Evolutionary conservation across 2,329 filamentous ascomycete genomes (phyloP), one percentile per base, ranked within the genome.

Genomic region (Scolecobasidium constrictum): DNA sequence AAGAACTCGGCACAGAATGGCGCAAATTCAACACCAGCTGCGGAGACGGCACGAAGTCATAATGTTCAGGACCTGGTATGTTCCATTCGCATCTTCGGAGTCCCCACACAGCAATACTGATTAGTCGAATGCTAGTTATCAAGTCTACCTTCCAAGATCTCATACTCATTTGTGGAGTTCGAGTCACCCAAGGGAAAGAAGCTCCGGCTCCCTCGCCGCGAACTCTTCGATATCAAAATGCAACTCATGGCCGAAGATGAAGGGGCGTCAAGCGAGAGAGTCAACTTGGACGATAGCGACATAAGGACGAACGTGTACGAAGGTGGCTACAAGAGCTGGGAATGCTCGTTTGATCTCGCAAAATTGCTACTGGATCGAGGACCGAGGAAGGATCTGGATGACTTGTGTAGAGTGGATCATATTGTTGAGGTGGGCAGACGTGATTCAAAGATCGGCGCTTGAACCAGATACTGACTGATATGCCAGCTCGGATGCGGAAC

Each of bases 251-350:
- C 83, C 28, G 77, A 81, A 54, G 67, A 70, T 42, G 75, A 74
- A 33, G 65, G 63, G 38, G 56, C 57, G 28, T 55, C 58, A 1
- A 67, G 49, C 43, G 64, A 68, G 28, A 55, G 58, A 26, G 56
- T 72, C 19, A 68, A 70, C 2, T 65, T 86, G 26, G 79, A 77
- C 31, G 70, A 73, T 48, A 78, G 83, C 49, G 85, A 92, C 60
- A 79, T 92, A 49, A 82, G 78, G 59, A 83, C 83, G 43, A 84
- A 84, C 40, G 75, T 90, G 46, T 92, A 92, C 61, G 85, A 92
- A 63, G 85, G 85, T 44, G 85, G 85, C 18, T 87, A 90, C 66
- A 92, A 92, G 66, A 88, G 82, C 53, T 92, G 85, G 85, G 85
- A 92, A 64, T 88, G 84, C 62, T 86, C 81, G 46, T 69, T 87